These are phyloP conservation scores for Colletotrichum musae DNA, from an alignment of 2,329 filamentous ascomycete species.

Conservation along the genomic window DNA sequence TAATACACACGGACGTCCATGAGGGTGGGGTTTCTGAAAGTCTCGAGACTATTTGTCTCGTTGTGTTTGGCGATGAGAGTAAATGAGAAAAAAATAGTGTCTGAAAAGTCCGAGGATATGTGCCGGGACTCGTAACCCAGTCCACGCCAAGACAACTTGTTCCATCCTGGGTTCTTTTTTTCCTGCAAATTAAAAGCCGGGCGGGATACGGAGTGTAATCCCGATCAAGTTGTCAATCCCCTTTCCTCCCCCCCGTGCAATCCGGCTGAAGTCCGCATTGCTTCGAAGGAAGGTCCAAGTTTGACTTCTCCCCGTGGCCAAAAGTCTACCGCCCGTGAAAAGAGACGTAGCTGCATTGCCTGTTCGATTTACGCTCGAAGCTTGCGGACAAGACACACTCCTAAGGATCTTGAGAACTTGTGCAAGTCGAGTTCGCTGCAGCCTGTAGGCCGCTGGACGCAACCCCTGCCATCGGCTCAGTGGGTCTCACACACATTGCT, in stretches of 20 bases:
- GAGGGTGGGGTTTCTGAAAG: too few relatives aligned
- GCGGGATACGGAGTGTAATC: neutral
- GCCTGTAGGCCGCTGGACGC: neutral
- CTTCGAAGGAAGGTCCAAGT: conserved; percentile 3
- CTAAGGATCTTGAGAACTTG: too few relatives aligned
- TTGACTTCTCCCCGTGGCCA: neutral
- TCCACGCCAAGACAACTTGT: conserved; percentile 16
- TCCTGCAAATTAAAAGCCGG: conserved; percentile 11
- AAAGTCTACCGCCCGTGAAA: conserved; percentile 3
- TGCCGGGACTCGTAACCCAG: conserved; percentile 1
- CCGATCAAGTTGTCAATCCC: neutral
- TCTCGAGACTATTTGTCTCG: neutral
- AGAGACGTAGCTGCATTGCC: too few relatives aligned
- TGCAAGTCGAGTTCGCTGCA: too few relatives aligned
- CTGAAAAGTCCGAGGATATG: conserved; percentile 1
- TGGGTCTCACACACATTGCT: neutral
- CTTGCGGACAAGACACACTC: too few relatives aligned
- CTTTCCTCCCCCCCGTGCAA: neutral
- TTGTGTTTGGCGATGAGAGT: neutral
- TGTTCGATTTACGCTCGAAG: too few relatives aligned
- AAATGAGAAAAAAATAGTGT: neutral
- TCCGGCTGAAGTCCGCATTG: neutral
- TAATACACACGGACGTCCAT: neutral
- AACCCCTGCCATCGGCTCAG: neutral
- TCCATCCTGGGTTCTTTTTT: conserved; percentile 18